These are phyloP conservation scores for Yamagishiella unicocca DNA, from an alignment of 139 green algal genomes.

Conservation along the genomic window DNA sequence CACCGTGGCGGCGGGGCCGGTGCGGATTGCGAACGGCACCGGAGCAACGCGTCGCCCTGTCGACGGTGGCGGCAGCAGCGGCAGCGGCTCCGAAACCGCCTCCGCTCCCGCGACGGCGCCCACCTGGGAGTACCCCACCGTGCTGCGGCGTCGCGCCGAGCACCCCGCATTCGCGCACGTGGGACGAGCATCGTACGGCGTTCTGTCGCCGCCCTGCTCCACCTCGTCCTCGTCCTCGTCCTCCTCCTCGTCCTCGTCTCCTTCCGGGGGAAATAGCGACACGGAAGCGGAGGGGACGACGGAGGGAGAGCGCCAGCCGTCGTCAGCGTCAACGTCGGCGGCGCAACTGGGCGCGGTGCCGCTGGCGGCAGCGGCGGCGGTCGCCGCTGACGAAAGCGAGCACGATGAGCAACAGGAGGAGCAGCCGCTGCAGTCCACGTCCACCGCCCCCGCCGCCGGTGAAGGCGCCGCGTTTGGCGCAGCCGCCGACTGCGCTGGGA, in stretches of 20 bases:
- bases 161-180: slow-evolving; percentile 18
- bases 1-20: not conserved
- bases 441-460: too few species aligned
- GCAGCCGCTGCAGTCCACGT: too few species aligned
- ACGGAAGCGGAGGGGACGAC: not conserved
- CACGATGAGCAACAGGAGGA: too few species aligned
- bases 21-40: too few species aligned
- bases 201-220: too few species aligned
- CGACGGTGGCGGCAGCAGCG: not conserved
- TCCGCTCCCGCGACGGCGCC: not conserved
- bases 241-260: not conserved
- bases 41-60: not conserved
- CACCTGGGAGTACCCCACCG: slow-evolving; percentile 34
- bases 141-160: not conserved
- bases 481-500: too few species aligned
- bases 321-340: not conserved
- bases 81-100: too few species aligned
- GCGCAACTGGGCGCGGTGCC: not conserved
- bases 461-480: too few species aligned
- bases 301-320: not conserved
- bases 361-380: not conserved
- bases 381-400: not conserved
- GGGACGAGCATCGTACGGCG: not conserved
- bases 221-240: not conserved
- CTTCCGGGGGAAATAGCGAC: not conserved